These are phyloP conservation scores for Afroboletus lepidellus DNA, from an alignment of 1,284 basidiomycete genomes.

Conservation along the genomic window DNA sequence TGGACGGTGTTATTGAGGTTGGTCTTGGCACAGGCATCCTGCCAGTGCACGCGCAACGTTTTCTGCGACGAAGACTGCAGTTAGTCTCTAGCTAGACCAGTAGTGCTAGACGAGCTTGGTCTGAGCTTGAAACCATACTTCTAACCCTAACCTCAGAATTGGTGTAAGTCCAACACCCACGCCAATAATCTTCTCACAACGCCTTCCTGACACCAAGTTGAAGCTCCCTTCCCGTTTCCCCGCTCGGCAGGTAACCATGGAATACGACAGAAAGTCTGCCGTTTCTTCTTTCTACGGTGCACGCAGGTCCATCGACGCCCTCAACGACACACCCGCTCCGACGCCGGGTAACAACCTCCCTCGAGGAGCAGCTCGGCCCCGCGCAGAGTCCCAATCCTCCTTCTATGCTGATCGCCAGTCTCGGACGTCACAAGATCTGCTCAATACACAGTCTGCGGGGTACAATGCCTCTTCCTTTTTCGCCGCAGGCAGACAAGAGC, in stretches of 20 bases:
- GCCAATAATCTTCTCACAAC: constrained; percentile 19
- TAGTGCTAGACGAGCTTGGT: too few relatives aligned
- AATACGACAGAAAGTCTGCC: constrained; percentile 66
- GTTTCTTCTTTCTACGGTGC: constrained; percentile 76
- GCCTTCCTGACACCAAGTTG: not conserved
- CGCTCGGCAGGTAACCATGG: constrained; percentile 34
- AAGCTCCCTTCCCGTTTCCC: constrained; percentile 1
- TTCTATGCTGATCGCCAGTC: constrained; percentile 47
- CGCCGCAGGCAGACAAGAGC: constrained; percentile 64
- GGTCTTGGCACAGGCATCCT: too few relatives aligned
- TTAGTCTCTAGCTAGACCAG: too few relatives aligned
- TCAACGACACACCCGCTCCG: constrained; percentile 44
- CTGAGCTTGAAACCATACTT: too few relatives aligned
- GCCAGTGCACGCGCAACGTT: too few relatives aligned
- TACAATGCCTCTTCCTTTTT: constrained; percentile 70
- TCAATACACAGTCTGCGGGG: constrained; percentile 49
- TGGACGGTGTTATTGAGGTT: too few relatives aligned
- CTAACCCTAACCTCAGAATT: constrained; percentile 29
- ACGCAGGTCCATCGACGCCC: constrained; percentile 59
- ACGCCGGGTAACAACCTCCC: constrained; percentile 17
- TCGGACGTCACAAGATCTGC: constrained; percentile 44
- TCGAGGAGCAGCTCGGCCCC: constrained; percentile 35
- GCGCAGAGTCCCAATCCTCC: constrained; percentile 68
- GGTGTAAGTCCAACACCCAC: constrained; percentile 1
- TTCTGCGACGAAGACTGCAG: too few relatives aligned